Evolutionary conservation across 2,329 filamentous ascomycete genomes (phyloP).

Genomic region (Pseudocercospora fijiensis): DNA sequence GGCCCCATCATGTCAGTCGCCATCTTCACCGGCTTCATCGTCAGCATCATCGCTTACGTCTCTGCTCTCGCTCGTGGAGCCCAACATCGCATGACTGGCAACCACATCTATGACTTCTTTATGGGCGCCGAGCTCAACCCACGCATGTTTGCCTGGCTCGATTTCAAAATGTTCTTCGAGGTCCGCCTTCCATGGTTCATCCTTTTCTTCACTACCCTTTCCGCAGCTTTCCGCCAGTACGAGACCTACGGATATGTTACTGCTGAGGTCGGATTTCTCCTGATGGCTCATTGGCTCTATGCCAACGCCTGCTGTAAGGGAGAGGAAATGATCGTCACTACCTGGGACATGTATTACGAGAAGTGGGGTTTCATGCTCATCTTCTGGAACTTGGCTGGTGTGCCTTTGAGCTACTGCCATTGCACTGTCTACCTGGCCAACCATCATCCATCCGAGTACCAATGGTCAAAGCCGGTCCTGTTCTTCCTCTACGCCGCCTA

Average conservation of each 20-base stretch:
- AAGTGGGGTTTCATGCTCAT: constrained; percentile 98
- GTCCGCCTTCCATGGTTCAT: constrained; percentile 92
- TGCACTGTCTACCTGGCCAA: constrained; percentile 87
- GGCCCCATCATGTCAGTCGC: constrained; percentile 89
- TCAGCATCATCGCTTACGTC: constrained; percentile 80
- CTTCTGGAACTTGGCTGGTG: constrained; percentile 94
- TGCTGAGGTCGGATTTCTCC: constrained; percentile 76
- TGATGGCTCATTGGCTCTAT: constrained; percentile 89
- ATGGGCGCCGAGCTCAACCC: constrained; percentile 88
- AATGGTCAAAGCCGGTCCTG: constrained; percentile 70
- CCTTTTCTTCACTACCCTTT: constrained; percentile 73
- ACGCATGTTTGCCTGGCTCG: constrained; percentile 70
- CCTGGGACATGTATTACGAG: constrained; percentile 96
- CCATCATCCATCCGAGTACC: constrained; percentile 74
- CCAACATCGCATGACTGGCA: constrained; percentile 88
- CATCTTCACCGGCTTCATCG: constrained; percentile 83
- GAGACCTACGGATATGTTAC: constrained; percentile 83
- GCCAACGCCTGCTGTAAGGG: constrained; percentile 90
- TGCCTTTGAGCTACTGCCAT: constrained; percentile 89
- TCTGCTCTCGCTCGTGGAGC: constrained; percentile 78
- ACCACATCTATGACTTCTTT: constrained; percentile 82
- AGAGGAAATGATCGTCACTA: constrained; percentile 84
- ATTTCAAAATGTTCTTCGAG: constrained; percentile 96
- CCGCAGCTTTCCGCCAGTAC: constrained; percentile 76
- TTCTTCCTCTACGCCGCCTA: constrained; percentile 67